Base-by-base conservation (phyloP, 768 basidiomycete genomes). In the Rhodosporidiobolus odoratus region DNA sequence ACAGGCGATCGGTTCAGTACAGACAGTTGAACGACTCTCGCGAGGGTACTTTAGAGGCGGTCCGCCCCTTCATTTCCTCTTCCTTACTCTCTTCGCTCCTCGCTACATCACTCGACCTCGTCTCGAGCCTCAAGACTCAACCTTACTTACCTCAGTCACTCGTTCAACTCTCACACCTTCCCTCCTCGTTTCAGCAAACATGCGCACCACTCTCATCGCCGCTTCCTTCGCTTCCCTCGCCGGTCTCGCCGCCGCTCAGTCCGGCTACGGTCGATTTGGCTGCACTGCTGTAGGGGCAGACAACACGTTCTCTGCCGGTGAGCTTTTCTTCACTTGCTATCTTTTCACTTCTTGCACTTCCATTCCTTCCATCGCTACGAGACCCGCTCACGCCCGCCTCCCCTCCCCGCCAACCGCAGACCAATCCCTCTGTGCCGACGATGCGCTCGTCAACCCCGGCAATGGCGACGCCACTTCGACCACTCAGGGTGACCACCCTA, bases 351-450 rank as follows among this genome's bases (percentile, higher is more conserved):
- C 53, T 25, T 38, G 21, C 32, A 17, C 52, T 37, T 40, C 38
- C 3, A 62, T 27, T 30, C 48, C 32, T 5, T 32, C 45, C 19
- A 9, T 8, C n/a, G 34, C 32, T 37, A 23, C 43, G 23, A 45
- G 23, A 45, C 43, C 13, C 43, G 43, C 23, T 23, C 13, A 45
- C 23, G 15, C 6, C n/a, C 27, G 53, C 32, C 53, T 54, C 50
- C 68, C 19, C 32, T 54, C 6, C 32, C 53, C 10, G 37, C 30
- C 38, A 27, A 27, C 89, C n/a, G 9, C 65, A 58, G 71, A 72
- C 58, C 58, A 30, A 2, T 48, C 43, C 43, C 66, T 67, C 43
- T 72, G 71, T 53, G 8, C 30, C 34, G 37, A 43, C 62, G 57
- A 34, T 43, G 13, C 3, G 23, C 53, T 72, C 34, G 37, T 64